Evolutionary conservation across 2,329 filamentous ascomycete genomes (phyloP).

Genomic region (Colletotrichum abscissum): DNA sequence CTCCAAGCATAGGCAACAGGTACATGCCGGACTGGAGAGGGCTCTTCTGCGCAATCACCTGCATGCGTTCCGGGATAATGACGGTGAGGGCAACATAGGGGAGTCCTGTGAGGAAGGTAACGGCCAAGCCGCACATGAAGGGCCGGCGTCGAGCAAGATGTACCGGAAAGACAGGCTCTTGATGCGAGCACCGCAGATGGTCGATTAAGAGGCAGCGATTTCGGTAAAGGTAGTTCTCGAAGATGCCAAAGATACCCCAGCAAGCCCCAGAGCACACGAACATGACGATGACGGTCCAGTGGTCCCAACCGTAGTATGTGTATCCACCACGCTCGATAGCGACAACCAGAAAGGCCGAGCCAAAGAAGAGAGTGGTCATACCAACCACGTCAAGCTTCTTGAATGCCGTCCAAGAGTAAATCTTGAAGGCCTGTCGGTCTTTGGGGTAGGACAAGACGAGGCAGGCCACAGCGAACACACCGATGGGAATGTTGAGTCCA

Average conservation of each 20-base stretch:
- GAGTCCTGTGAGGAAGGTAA: conserved; percentile 67
- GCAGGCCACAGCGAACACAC: conserved; percentile 56
- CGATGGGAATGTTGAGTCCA: conserved; percentile 69
- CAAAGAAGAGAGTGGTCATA: conserved; percentile 60
- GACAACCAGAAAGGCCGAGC: conserved; percentile 66
- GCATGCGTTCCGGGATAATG: conserved; percentile 69
- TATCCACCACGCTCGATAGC: conserved; percentile 68
- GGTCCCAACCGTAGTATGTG: conserved; percentile 62
- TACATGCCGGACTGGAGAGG: conserved; percentile 67
- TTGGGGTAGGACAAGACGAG: conserved; percentile 60
- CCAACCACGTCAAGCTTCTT: conserved; percentile 64
- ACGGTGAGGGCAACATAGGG: conserved; percentile 69
- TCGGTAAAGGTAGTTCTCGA: conserved; percentile 55
- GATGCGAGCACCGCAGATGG: conserved; percentile 37
- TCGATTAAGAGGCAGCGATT: conserved; percentile 16
- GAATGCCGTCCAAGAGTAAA: conserved; percentile 55
- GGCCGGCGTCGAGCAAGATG: conserved; percentile 59
- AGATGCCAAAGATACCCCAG: conserved; percentile 60
- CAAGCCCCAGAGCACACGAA: conserved; percentile 59
- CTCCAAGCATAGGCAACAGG: conserved; percentile 67
- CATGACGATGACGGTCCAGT: conserved; percentile 60
- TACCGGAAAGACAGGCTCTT: conserved; percentile 68
- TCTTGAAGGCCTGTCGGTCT: conserved; percentile 44
- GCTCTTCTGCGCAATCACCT: conserved; percentile 66
- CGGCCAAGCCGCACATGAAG: conserved; percentile 61